These are phyloP conservation scores for sweet orange (Citrus sinensis) DNA, from an alignment of 345 rosid genomes.

Conservation along the genomic window DVS_A1.0 CM039162.1:15937001-15937500, in stretches of 20 bases:
- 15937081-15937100: conserved; percentile 85
- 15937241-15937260: not conserved
- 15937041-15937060: conserved; percentile 97
- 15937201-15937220: conserved; percentile 40
- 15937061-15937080: conserved; percentile 90
- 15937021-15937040: conserved; percentile 84
- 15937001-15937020: conserved; percentile 74
- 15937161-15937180: conserved; percentile 78
- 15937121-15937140: conserved; percentile 76
- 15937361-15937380: not conserved
- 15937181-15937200: conserved; percentile 44
- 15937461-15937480: not conserved
- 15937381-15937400: not conserved
- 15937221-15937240: not conserved
- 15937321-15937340: not conserved
- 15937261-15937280: not conserved
- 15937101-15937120: conserved; percentile 93
- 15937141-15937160: conserved; percentile 73
- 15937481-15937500: not conserved
- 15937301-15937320: not conserved
- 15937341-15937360: not conserved
- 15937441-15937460: not conserved
- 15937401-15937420: not conserved
- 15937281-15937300: not conserved
- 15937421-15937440: not conserved